Conservation (phyloP, 83 land plant species). For the Diphasiastrum complanatum region DNA sequence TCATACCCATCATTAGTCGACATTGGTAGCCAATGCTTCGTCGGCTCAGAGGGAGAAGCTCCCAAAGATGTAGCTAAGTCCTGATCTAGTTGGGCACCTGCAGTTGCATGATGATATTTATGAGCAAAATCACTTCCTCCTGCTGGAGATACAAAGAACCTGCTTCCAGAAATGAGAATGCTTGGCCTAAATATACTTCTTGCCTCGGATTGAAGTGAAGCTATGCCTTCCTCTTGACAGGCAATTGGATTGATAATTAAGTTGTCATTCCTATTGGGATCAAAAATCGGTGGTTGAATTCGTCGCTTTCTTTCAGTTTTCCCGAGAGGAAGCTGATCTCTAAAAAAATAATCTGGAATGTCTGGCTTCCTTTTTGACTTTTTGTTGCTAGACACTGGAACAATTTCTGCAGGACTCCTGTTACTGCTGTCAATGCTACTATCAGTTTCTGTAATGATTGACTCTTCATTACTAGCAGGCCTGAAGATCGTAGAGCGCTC, state of each 20-base stretch:
- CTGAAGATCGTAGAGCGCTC: conserved; percentile 62
- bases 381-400: conserved; percentile 25
- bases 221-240: no score
- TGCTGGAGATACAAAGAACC: no score
- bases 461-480: conserved; percentile 41
- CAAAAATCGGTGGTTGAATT: no score
- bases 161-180: no score
- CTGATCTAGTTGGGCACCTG: conserved; percentile 33
- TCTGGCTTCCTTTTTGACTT: conserved; percentile 46
- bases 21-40: conserved; percentile 48
- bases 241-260: no score
- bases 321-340: no score
- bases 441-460: conserved; percentile 34
- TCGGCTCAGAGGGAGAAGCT: conserved; percentile 50
- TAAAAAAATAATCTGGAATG: no score
- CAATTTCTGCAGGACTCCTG: conserved; percentile 6
- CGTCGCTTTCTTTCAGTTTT: no score
- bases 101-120: conserved; percentile 40
- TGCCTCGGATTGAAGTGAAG: no score
- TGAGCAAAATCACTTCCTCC: no score
- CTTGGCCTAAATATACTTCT: no score
- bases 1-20: conserved; percentile 85
- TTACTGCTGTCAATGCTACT: conserved; percentile 44
- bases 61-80: conserved; percentile 28
- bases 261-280: no score